phyloP scores from a whole-genome alignment of 2,329 filamentous ascomycete genomes.

The Epichloe brachyelytri region DNA sequence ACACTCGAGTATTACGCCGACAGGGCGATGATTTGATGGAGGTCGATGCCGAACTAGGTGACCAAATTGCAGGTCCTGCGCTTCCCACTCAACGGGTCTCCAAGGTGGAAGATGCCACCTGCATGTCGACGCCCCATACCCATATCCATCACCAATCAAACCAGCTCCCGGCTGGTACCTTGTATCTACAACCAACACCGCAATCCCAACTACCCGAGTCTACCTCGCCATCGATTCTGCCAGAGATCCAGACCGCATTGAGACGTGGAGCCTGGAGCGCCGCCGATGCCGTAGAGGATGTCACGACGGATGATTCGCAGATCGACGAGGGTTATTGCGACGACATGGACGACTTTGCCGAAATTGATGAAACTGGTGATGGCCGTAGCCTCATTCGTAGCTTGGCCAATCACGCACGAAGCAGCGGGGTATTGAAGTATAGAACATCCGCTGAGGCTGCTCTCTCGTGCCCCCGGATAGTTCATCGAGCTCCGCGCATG shows the following conservation, averaged over 20 bases:
- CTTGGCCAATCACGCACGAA: background rate
- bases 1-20: background rate
- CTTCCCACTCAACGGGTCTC: background rate
- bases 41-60: background rate
- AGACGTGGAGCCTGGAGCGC: background rate
- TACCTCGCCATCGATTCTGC: background rate
- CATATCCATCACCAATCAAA: background rate
- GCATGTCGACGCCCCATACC: too few relatives aligned
- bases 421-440: slow-evolving; percentile 4
- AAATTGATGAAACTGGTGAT: background rate
- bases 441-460: slow-evolving; percentile 7
- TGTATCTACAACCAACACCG: background rate
- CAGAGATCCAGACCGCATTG: background rate
- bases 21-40: background rate
- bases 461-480: slow-evolving; percentile 7
- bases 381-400: background rate
- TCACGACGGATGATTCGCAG: background rate
- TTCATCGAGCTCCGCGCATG: slow-evolving; percentile 7
- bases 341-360: slow-evolving; percentile 4
- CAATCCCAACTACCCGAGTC: background rate
- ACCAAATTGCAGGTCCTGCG: background rate
- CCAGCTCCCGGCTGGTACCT: background rate
- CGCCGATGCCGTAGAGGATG: background rate
- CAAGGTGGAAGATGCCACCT: background rate
- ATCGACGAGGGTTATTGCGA: background rate